Evolutionary conservation across 2,329 filamentous ascomycete species (phyloP).

Genomic region (Penicillium hordei): DNA sequence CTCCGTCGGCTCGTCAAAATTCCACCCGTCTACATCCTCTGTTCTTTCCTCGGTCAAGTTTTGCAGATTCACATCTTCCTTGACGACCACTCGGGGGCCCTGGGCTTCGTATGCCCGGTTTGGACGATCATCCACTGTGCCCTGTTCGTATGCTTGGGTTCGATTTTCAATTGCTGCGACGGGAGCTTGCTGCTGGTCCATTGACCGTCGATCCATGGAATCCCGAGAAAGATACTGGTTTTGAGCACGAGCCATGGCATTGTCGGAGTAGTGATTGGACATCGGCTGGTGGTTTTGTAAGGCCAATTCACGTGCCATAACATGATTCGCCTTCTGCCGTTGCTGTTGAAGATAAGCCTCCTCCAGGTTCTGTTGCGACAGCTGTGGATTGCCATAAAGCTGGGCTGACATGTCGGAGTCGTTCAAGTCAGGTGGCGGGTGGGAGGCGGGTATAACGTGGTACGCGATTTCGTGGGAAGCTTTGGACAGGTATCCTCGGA

Average conservation of each 20-base stretch:
- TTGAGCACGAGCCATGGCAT: slow-evolving; percentile 42
- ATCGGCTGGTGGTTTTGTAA: slow-evolving; percentile 62
- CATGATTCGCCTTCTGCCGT: slow-evolving; percentile 49
- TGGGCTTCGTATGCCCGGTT: slow-evolving; percentile 61
- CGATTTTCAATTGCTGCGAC: slow-evolving; percentile 56
- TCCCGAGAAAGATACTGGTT: slow-evolving; percentile 47
- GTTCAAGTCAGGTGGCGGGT: slow-evolving; percentile 56
- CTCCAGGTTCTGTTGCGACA: slow-evolving; percentile 58
- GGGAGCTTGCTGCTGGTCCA: slow-evolving; percentile 49
- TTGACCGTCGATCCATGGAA: slow-evolving; percentile 41
- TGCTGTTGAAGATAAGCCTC: slow-evolving; percentile 60
- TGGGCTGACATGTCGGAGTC: slow-evolving; percentile 46
- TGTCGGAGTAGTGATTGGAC: slow-evolving; percentile 49
- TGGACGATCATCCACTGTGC: slow-evolving; percentile 54
- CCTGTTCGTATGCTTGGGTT: slow-evolving; percentile 44
- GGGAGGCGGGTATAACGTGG: slow-evolving; percentile 63
- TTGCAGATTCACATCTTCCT: slow-evolving; percentile 47
- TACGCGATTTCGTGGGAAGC: slow-evolving; percentile 69
- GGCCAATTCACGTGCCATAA: slow-evolving; percentile 54
- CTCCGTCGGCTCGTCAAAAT: slow-evolving; percentile 78
- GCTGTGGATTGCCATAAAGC: slow-evolving; percentile 50
- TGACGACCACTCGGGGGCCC: slow-evolving; percentile 51
- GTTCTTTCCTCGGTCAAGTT: slow-evolving; percentile 48
- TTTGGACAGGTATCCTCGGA: slow-evolving; percentile 62
- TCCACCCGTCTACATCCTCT: slow-evolving; percentile 76